These are phyloP conservation scores for Niveomyces coronatus DNA, from an alignment of 2,329 filamentous ascomycete genomes.

Conservation along the genomic window DNA sequence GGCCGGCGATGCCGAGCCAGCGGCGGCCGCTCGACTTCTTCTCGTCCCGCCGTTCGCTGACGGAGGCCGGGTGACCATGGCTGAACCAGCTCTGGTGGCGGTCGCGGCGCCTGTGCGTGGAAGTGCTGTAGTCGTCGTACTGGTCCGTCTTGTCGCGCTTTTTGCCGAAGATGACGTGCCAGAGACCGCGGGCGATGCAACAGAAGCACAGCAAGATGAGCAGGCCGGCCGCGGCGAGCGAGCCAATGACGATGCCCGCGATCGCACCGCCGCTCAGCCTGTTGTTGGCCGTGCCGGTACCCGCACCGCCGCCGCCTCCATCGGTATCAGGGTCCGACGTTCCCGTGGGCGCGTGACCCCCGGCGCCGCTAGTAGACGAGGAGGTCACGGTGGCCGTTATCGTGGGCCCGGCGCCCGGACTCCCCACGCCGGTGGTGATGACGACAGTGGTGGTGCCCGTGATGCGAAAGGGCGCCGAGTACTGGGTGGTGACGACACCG, in stretches of 20 bases:
- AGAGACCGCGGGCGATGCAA: constrained; percentile 55
- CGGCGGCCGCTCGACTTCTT: constrained; percentile 40
- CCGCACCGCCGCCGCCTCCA: constrained; percentile 21
- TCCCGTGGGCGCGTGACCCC: constrained; percentile 22
- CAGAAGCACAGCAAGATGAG: constrained; percentile 65
- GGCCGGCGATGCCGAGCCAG: constrained; percentile 43
- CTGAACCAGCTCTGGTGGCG: constrained; percentile 48
- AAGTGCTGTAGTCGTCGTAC: constrained; percentile 50
- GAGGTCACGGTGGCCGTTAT: constrained; percentile 32
- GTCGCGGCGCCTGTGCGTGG: constrained; percentile 38
- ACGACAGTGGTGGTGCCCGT: constrained; percentile 46
- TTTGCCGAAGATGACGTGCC: constrained; percentile 53
- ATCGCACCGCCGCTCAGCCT: constrained; percentile 62
- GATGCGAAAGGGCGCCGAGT: constrained; percentile 41
- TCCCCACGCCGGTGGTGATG: constrained; percentile 38
- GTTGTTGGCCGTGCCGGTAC: constrained; percentile 28
- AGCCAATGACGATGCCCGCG: constrained; percentile 70
- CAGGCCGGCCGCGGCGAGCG: constrained; percentile 54
- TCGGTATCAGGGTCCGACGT: constrained; percentile 28
- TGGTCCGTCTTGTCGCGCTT: constrained; percentile 47
- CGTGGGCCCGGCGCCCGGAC: constrained; percentile 35
- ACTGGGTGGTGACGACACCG: constrained; percentile 43
- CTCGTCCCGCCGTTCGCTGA: constrained; percentile 28
- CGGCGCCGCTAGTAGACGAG: constrained; percentile 31
- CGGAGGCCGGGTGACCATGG: constrained; percentile 29